phyloP scores from a whole-genome alignment of 495 filamentous ascomycete species.

The Podospora sp. region DNA sequence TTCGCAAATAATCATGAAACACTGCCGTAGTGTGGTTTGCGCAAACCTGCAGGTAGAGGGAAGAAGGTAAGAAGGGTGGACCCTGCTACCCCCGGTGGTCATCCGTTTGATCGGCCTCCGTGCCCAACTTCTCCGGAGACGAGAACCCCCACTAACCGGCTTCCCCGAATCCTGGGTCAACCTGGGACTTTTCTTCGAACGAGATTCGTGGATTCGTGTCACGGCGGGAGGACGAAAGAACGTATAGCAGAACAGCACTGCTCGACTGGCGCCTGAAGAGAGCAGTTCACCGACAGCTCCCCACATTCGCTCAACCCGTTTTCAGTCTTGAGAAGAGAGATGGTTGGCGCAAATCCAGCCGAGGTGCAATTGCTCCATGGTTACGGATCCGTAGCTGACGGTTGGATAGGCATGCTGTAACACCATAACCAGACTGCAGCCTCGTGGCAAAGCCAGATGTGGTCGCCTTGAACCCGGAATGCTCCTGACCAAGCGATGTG shows the following conservation, averaged over 20 bases:
- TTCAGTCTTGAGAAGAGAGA: background rate
- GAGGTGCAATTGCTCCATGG: no score
- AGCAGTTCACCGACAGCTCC: no score
- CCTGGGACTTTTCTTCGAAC: background rate
- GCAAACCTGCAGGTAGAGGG: background rate
- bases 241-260: background rate
- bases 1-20: constrained; percentile 7
- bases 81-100: background rate
- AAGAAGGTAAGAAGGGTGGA: background rate
- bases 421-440: background rate
- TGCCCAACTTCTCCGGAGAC: background rate
- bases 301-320: background rate
- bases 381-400: no score
- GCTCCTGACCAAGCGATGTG: background rate
- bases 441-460: background rate
- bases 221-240: background rate
- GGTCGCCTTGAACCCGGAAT: background rate
- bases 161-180: background rate
- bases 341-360: background rate
- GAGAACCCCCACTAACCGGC: background rate
- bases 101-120: constrained; percentile 8
- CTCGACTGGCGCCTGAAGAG: no score
- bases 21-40: background rate
- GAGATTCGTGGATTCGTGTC: background rate
- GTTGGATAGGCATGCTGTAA: background rate